Evolutionary conservation across 2,329 filamentous ascomycete genomes (phyloP), one percentile per base, ranked within the genome.

Genomic region (Alternaria solani): DNA sequence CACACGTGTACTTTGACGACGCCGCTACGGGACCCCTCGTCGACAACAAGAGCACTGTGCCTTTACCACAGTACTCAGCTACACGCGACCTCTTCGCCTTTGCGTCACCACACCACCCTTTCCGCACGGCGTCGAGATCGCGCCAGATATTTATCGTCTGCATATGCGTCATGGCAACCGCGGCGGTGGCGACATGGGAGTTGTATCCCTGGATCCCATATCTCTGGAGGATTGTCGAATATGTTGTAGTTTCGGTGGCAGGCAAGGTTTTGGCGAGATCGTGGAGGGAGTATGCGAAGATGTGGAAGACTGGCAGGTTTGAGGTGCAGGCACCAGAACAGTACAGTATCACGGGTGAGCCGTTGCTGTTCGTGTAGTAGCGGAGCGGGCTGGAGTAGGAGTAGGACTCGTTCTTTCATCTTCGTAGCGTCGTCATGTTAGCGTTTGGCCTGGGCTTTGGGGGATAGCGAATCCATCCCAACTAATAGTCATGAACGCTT

Each of bases 71-170:
- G 4, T 20, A 4, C 2, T 56, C 34, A 4, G 44, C 12, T 14
- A 23, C 16, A 14, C 53, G 34, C 44, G 26, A 55, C 25, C 52
- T 55, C n/a, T 28, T 55, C 14, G 48, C 34, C 6, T 41, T 48
- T n/a, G 4, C 25, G n/a, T 16, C 52, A 23, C 34, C 23, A 9
- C 11, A 30, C 9, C 20, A 55, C 8, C 16, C 3, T 23, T 48
- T 55, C 25, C 25, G 52, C 18, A 14, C 52, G 36, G 34, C 32
- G 12, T 51, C 32, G 12, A 12, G n/a, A 25, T 3, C 6, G 23
- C 32, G 47, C 14, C 47, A 18, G 28, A 20, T n/a, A 25, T 38
- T 39, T n/a, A 16, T 23, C 7, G 5, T 23, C 25, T 14, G 7
- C 14, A 14, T 39, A 7, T 25, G 39, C n/a, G 18, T 36, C 3